Conservation (phyloP, 768 basidiomycete species). For the Termitomyces titanicus region DNA sequence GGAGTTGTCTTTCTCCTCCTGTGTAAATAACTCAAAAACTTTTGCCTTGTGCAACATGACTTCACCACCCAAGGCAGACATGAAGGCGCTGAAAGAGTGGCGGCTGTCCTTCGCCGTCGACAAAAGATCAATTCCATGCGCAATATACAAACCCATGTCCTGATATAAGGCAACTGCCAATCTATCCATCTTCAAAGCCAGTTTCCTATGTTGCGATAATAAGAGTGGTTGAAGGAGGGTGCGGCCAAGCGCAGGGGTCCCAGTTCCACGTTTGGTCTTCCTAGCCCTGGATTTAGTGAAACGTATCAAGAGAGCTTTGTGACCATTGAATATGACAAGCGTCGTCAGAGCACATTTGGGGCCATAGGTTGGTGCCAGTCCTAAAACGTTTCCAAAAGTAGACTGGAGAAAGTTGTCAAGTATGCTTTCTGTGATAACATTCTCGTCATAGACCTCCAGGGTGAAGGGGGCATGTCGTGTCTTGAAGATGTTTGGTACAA, state of each 20-base stretch:
- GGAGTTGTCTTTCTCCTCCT: constrained; percentile 18
- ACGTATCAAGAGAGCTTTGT: constrained; percentile 31
- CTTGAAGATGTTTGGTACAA: constrained; percentile 33
- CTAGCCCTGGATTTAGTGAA: constrained; percentile 17
- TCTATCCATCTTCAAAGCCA: constrained; percentile 45
- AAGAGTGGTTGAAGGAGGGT: constrained; percentile 30
- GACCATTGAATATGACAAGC: constrained; percentile 37
- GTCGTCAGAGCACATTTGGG: constrained; percentile 27
- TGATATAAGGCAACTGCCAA: constrained; percentile 34
- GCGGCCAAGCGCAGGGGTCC: constrained; percentile 5
- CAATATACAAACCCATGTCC: constrained; percentile 34
- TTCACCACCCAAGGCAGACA: constrained; percentile 36
- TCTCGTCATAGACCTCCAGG: constrained; percentile 24
- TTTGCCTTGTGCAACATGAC: constrained; percentile 19
- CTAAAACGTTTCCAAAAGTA: constrained; percentile 24
- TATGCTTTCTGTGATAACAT: constrained; percentile 17
- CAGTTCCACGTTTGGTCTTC: neutral
- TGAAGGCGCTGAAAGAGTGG: constrained; percentile 29
- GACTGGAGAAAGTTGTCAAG: constrained; percentile 27
- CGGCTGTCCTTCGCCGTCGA: constrained; percentile 25
- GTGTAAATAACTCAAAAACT: constrained; percentile 27
- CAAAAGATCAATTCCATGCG: constrained; percentile 36
- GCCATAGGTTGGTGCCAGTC: constrained; percentile 41
- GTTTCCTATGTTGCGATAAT: constrained; percentile 25
- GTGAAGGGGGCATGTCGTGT: constrained; percentile 19